Conservation (phyloP, 768 basidiomycete genomes). For the Panellus pusillus region DNA sequence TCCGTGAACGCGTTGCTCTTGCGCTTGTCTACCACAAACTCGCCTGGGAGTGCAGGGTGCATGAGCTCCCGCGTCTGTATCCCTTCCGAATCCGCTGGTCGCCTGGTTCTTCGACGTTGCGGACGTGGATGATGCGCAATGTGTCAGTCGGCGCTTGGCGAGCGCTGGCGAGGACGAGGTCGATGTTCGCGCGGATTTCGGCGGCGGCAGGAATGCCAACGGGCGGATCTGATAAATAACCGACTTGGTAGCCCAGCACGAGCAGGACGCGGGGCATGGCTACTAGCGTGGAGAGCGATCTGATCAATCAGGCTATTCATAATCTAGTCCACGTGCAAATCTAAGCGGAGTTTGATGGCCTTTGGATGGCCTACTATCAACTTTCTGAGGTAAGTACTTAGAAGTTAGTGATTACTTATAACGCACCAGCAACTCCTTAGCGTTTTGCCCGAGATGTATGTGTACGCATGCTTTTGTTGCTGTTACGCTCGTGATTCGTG, state of each 20-base stretch:
- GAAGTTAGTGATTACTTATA: no score
- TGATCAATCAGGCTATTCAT: no score
- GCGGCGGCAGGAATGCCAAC: conserved; percentile 50
- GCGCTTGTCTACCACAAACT: conserved; percentile 61
- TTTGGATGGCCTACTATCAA: no score
- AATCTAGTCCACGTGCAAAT: no score
- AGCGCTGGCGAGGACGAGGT: conserved; percentile 47
- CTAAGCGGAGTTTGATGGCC: no score
- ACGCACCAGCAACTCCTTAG: no score
- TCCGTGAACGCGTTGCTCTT: conserved; percentile 72
- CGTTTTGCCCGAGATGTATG: no score
- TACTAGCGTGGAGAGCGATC: no score
- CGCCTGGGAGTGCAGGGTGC: conserved; percentile 49
- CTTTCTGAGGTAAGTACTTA: no score
- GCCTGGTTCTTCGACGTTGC: conserved; percentile 60
- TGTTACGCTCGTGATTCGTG: no score
- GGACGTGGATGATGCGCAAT: conserved; percentile 65
- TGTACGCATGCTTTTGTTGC: no score
- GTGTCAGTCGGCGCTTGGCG: conserved; percentile 44
- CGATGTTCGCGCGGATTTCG: conserved; percentile 47
- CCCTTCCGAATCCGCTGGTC: conserved; percentile 56
- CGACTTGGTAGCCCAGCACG: conserved; percentile 56
- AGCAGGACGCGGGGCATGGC: conserved; percentile 42
- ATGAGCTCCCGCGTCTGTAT: conserved; percentile 63
- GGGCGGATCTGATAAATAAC: conserved; percentile 48